phyloP scores from a whole-genome alignment of 495 filamentous ascomycete species.

The Cercophora scortea region DNA sequence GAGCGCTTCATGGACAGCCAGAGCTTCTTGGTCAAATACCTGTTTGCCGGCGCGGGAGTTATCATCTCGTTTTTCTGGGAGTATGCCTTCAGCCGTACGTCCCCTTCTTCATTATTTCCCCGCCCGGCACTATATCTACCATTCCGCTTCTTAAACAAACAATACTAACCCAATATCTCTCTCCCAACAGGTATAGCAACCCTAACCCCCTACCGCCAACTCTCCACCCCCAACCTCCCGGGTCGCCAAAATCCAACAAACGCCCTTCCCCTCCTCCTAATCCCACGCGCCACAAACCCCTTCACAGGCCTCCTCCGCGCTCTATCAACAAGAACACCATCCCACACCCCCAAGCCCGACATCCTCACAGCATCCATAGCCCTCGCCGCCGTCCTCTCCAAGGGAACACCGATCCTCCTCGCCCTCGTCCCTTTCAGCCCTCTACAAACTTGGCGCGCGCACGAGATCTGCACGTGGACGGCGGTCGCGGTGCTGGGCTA shows the following conservation, averaged over 20 bases:
- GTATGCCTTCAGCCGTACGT: not conserved
- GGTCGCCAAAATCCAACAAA: not conserved
- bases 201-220: not conserved
- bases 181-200: not conserved
- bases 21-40: constrained; percentile 4
- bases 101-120: not conserved
- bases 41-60: constrained; percentile 4
- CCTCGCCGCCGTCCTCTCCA: not conserved
- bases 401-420: not conserved
- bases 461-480: not conserved
- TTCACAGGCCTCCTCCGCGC: not conserved
- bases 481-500: not conserved
- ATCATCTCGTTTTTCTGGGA: constrained; percentile 4
- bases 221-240: not conserved
- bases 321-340: not conserved
- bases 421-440: not conserved
- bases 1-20: constrained; percentile 32
- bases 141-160: too few relatives aligned
- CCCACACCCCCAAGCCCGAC: not conserved
- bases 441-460: not conserved
- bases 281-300: not conserved
- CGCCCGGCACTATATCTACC: too few relatives aligned
- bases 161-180: too few relatives aligned
- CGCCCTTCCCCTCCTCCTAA: not conserved
- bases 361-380: not conserved